Evolutionary conservation across 345 rosid genomes (phyloP).

Genomic region (Hibiscus tridactylites): DNA sequence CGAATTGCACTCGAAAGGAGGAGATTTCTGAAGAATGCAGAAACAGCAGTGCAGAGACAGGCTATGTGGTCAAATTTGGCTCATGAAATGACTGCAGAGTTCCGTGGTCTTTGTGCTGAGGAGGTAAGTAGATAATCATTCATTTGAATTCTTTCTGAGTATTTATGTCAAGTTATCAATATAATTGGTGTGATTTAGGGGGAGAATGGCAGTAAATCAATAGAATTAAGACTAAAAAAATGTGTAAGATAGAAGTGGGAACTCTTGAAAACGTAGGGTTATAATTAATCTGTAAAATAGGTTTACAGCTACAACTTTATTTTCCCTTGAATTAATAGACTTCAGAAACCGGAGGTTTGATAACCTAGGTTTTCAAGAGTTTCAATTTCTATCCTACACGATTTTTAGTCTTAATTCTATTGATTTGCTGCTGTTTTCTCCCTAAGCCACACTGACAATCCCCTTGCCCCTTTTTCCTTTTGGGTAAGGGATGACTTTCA

Average conservation of each 20-base stretch:
- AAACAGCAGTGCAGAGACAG: conserved; percentile 88
- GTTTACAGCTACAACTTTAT: neutral
- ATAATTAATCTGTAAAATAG: neutral
- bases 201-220: neutral
- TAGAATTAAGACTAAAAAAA: neutral
- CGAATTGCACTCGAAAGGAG: conserved; percentile 94
- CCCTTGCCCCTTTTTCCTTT: neutral
- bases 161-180: neutral
- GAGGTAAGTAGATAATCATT: conserved; percentile 49
- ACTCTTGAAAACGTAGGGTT: neutral
- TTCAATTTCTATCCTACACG: neutral
- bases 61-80: conserved; percentile 99
- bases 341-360: neutral
- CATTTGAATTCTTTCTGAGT: neutral
- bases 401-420: neutral
- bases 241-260: neutral
- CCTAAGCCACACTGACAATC: neutral
- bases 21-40: conserved; percentile 87
- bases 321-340: neutral
- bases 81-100: conserved; percentile 99
- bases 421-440: neutral
- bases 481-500: neutral
- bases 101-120: conserved; percentile 99
- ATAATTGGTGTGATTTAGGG: neutral
- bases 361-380: neutral